Base-by-base conservation (phyloP, 1,139 yeast genomes). In the Eremothecium sinecaudum region DNA sequence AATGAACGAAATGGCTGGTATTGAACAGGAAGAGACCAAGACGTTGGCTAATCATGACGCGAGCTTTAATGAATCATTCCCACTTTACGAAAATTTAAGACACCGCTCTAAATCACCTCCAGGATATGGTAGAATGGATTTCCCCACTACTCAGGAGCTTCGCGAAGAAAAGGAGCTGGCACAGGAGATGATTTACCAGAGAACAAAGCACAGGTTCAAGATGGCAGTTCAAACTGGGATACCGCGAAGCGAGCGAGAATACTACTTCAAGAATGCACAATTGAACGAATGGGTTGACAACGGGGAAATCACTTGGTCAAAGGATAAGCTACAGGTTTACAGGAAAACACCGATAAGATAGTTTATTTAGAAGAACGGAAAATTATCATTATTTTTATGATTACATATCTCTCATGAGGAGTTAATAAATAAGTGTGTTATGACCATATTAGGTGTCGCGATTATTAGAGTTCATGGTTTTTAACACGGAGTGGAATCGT, bases 81-180 rank as follows among this genome's bases (percentile, higher is more conserved):
- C 30, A 6, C 9, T 16, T 19, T 27, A 49, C 38, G 52, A 49
- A 25, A 49, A 56, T 45, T 23, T 60, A 43, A 56, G 53, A 35
- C 67, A 63, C 34, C 61, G 69, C 46, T 69, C 72, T 17, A 71
- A 69, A 33, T 71, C 79, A 3, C 83, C 83, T 2, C 80, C 80
- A 2, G 82, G 82, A 1, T 75, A 68, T 53, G 76, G 73, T 56
- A 56, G 67, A 28, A 66, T 76, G 27, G 81, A 74, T 39, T 77
- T 78, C 45, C 81, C 83, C 1, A 60, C 61, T 11, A 73, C 81
- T 0, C 81, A 74, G 43, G 77, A 75, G 47, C 51, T 59, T 24
- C 42, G 35, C 2, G 51, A 44, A 17, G 67, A 61, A 35, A 58
- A 53, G 44, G 37, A 38, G 17, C 50, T 52, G 34, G 56, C 66